A percentile compares a stretch with the other conserved stretches of the same genome.
phyloP scores from a whole-genome alignment of 1,284 basidiomycete genomes.

The Ustilago tritici region DNA sequence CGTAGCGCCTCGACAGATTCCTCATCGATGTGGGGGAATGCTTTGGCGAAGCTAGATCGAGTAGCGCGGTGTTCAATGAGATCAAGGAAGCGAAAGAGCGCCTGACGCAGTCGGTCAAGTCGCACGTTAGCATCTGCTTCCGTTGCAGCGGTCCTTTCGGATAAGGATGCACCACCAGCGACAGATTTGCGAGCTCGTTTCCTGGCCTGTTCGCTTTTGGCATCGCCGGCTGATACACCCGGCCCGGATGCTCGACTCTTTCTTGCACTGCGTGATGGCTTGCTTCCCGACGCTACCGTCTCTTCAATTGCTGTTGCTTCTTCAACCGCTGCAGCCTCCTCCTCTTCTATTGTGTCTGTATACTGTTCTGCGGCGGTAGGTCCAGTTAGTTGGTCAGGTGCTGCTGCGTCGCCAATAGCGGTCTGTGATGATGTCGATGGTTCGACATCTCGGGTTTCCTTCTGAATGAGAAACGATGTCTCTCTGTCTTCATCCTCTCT shows the following conservation, averaged over 20 bases:
- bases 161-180: background rate
- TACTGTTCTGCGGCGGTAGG: background rate
- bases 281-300: slow-evolving; percentile 8
- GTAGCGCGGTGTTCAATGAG: slow-evolving; percentile 60
- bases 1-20: slow-evolving; percentile 52
- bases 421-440: background rate
- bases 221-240: slow-evolving; percentile 1
- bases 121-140: slow-evolving; percentile 31
- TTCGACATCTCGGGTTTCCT: slow-evolving; percentile 15
- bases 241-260: slow-evolving; percentile 20
- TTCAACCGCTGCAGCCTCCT: slow-evolving; percentile 6
- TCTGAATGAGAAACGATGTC: slow-evolving; percentile 31
- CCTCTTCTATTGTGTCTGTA: slow-evolving; percentile 4
- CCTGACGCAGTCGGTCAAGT: slow-evolving; percentile 55
- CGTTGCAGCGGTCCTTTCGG: background rate
- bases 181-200: slow-evolving; percentile 32
- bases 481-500: slow-evolving; percentile 43
- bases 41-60: slow-evolving; percentile 44
- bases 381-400: background rate
- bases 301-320: slow-evolving; percentile 3
- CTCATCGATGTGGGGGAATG: slow-evolving; percentile 48
- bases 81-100: slow-evolving; percentile 58
- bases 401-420: background rate
- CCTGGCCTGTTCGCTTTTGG: slow-evolving; percentile 3
- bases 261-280: slow-evolving; percentile 11